A percentile compares a stretch with the other conserved stretches of the same genome.
Evolutionary conservation across 257 asterid species (phyloP).

Genomic region (Jacaranda copaia): DNA sequence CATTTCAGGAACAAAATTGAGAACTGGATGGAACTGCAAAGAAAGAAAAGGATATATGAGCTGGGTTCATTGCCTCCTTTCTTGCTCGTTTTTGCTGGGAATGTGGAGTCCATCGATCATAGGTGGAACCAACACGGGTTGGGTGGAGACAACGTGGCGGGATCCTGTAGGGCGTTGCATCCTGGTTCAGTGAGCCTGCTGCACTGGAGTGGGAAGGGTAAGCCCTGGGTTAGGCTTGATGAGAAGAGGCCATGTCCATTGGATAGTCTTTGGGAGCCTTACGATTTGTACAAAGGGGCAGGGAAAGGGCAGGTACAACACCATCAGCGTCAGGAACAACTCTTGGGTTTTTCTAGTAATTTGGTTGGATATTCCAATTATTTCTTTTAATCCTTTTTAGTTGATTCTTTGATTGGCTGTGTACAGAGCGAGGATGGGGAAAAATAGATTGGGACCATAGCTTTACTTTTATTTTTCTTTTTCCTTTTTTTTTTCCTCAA

Average conservation of each 20-base stretch:
- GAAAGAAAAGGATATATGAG: slow-evolving; percentile 64
- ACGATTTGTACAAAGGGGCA: slow-evolving; percentile 60
- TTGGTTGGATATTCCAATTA: slow-evolving; percentile 48
- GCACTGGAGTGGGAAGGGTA: slow-evolving; percentile 88
- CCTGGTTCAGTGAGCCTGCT: slow-evolving; percentile 84
- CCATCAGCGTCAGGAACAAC: slow-evolving; percentile 34
- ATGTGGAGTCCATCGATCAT: slow-evolving; percentile 72
- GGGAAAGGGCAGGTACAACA: slow-evolving; percentile 39
- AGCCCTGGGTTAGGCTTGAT: slow-evolving; percentile 83
- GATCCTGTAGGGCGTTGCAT: slow-evolving; percentile 75
- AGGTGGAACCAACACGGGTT: slow-evolving; percentile 87
- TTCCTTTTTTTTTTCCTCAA: neutral
- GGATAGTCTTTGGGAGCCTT: slow-evolving; percentile 79
- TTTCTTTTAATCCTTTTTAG: slow-evolving; percentile 41
- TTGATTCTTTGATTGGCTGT: slow-evolving; percentile 41
- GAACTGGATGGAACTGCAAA: slow-evolving; percentile 83
- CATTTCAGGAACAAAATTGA: slow-evolving; percentile 58
- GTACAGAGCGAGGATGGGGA: slow-evolving; percentile 51
- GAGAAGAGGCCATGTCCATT: slow-evolving; percentile 71
- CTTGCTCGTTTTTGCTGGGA: slow-evolving; percentile 69
- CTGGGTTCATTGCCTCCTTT: slow-evolving; percentile 81
- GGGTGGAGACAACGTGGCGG: slow-evolving; percentile 86
- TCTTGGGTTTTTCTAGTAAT: slow-evolving; percentile 5
- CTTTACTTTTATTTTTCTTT: slow-evolving; percentile 12
- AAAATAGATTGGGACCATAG: neutral